Base-by-base conservation (phyloP, 1,284 basidiomycete genomes). In the Melampsora occidentalis region DNA sequence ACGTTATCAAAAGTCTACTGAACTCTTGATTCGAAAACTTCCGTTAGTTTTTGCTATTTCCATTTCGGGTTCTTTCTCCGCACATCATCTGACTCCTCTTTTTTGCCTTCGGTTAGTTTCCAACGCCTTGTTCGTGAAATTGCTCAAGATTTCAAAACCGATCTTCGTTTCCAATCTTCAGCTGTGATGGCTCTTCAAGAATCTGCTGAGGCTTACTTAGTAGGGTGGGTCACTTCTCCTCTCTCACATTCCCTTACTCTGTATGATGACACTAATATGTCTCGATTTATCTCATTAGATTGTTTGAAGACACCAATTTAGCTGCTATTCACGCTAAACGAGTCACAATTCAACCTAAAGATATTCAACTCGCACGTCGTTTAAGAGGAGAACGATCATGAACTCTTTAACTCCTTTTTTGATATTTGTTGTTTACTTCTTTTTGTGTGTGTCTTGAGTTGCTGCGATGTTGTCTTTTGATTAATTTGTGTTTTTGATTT, bases 291-390 rank as follows among this genome's bases (percentile, higher is more conserved):
- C 62, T 42, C 69, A 25, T 39, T 39, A 53, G 53, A 18, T 76
- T 71, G 46, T 77, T 75, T 33, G 77, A 79, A 59, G 81, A 81
- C 59, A 81, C 80, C 70, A 81, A 82, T 71, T 69, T 81, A 51
- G 79, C 79, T 69, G 78, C 39, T 28, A 28, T 28, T 28, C 28
- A 64, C 83, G 96, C 96, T 39, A 97, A 97, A 85, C 90, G 96
- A 81, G 97, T 99, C 16, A 99, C 97, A 10, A 91, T 99, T 81
- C 97, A 97, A 94, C 92, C 94, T 78, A 88, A 91, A 79, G 97
- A 99, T 82, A 96, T 99, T 79, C 94, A 97, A 80, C 89, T 99
- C 62, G 96, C 96, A 35, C 88, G 96, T 76, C 88, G 96, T 79
- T 93, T 99, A 85, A 89, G 96, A 77, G 96, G 96, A 70, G 83